A percentile compares a stretch with the other conserved stretches of the same genome.
Evolutionary conservation across 768 basidiomycete genomes (phyloP).

Genomic region (Boletus barrowsii): DNA sequence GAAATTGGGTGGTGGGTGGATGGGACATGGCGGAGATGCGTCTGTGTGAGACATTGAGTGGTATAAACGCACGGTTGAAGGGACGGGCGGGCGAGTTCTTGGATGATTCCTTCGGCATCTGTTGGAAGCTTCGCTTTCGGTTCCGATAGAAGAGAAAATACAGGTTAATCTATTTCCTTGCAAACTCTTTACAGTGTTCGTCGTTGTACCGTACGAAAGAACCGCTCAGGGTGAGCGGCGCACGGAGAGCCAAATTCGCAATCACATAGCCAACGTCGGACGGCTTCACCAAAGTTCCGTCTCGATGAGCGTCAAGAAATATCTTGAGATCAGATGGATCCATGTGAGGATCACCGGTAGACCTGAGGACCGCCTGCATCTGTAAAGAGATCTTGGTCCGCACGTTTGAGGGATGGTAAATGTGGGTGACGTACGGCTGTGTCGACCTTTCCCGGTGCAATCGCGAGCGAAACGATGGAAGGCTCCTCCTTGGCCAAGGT

Average conservation of each 20-base stretch:
- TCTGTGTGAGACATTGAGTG: neutral
- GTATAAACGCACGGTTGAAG: neutral
- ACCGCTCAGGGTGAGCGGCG: constrained; percentile 62
- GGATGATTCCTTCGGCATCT: constrained; percentile 10
- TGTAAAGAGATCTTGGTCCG: constrained; percentile 25
- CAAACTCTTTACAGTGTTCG: constrained; percentile 60
- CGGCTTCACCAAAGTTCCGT: constrained; percentile 73
- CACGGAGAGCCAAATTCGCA: constrained; percentile 68
- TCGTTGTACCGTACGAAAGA: constrained; percentile 81
- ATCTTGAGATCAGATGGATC: constrained; percentile 46
- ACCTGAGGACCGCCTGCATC: constrained; percentile 69
- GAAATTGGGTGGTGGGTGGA: neutral
- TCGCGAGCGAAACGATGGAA: constrained; percentile 65
- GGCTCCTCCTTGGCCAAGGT: constrained; percentile 85
- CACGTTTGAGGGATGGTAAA: neutral
- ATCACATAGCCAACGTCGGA: constrained; percentile 76
- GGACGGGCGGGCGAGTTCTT: constrained; percentile 5
- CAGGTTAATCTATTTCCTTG: constrained; percentile 26
- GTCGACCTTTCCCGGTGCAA: constrained; percentile 88
- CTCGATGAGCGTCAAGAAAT: constrained; percentile 56
- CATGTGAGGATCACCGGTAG: constrained; percentile 54
- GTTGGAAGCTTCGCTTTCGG: constrained; percentile 16
- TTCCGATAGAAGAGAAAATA: constrained; percentile 11
- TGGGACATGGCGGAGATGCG: constrained; percentile 13
- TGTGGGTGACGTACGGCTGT: constrained; percentile 54